Evolutionary conservation across 768 basidiomycete species (phyloP).

Genomic region (Suillus brevipes): DNA sequence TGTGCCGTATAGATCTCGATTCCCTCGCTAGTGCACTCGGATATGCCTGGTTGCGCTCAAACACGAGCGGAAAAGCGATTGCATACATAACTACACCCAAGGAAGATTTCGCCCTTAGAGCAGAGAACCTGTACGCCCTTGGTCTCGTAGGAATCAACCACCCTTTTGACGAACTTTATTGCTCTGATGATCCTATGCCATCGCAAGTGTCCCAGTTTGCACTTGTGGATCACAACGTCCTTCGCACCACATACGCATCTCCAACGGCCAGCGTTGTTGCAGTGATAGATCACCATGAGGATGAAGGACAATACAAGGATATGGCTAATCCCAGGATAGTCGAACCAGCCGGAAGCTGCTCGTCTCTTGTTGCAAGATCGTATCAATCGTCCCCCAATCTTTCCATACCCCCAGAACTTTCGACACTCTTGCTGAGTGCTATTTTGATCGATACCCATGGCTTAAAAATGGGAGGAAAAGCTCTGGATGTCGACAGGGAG

Average conservation of each 20-base stretch:
- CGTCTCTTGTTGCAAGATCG: constrained; percentile 58
- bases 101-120: constrained; percentile 72
- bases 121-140: constrained; percentile 22
- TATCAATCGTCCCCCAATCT: constrained; percentile 17
- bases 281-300: constrained; percentile 89
- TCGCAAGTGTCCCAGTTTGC: constrained; percentile 55
- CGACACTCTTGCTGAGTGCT: constrained; percentile 75
- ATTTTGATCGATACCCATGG: constrained; percentile 88
- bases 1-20: constrained; percentile 71
- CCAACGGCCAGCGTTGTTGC: constrained; percentile 59
- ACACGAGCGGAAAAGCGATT: constrained; percentile 53
- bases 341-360: constrained; percentile 72
- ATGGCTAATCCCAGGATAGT: constrained; percentile 69
- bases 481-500: constrained; percentile 57
- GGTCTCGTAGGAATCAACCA: neutral
- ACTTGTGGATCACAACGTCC: constrained; percentile 89
- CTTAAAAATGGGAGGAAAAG: constrained; percentile 78
- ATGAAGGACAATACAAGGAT: constrained; percentile 68
- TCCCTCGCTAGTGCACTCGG: constrained; percentile 83
- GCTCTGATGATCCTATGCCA: constrained; percentile 58
- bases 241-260: constrained; percentile 45
- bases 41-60: constrained; percentile 73
- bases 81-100: constrained; percentile 72
- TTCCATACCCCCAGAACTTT: constrained; percentile 56
- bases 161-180: constrained; percentile 55